These are phyloP conservation scores for Reutealis trisperma DNA, from an alignment of 345 rosid genomes.

Conservation along the genomic window DNA sequence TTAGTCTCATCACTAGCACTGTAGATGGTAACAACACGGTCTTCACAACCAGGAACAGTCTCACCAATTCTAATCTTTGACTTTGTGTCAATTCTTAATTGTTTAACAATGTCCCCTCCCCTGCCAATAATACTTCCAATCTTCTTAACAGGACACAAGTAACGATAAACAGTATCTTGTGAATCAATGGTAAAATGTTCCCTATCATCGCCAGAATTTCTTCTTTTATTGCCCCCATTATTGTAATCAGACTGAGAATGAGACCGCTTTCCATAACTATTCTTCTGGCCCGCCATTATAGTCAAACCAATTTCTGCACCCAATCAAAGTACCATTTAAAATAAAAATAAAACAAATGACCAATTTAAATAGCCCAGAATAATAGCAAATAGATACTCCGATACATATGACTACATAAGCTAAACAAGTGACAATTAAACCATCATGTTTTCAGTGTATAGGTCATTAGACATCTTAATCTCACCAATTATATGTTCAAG, in stretches of 20 bases:
- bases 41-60: constrained; percentile 73
- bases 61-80: constrained; percentile 89
- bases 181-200: constrained; percentile 57
- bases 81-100: constrained; percentile 75
- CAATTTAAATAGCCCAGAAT: neutral
- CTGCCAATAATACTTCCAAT: constrained; percentile 94
- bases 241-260: constrained; percentile 75
- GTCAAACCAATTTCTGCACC: neutral
- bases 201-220: constrained; percentile 70
- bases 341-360: neutral
- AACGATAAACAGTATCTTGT: constrained; percentile 81
- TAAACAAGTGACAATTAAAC: neutral
- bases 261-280: constrained; percentile 74
- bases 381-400: neutral
- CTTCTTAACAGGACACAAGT: constrained; percentile 78
- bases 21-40: constrained; percentile 89
- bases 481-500: neutral
- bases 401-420: neutral
- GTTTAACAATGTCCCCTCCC: constrained; percentile 97
- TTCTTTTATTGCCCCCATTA: constrained; percentile 65
- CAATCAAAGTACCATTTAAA: neutral
- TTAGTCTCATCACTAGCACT: constrained; percentile 88
- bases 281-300: constrained; percentile 77
- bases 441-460: neutral
- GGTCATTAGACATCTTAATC: neutral